Base-by-base conservation (phyloP, 2,329 filamentous ascomycete genomes). In the Didymella pomorum region DNA sequence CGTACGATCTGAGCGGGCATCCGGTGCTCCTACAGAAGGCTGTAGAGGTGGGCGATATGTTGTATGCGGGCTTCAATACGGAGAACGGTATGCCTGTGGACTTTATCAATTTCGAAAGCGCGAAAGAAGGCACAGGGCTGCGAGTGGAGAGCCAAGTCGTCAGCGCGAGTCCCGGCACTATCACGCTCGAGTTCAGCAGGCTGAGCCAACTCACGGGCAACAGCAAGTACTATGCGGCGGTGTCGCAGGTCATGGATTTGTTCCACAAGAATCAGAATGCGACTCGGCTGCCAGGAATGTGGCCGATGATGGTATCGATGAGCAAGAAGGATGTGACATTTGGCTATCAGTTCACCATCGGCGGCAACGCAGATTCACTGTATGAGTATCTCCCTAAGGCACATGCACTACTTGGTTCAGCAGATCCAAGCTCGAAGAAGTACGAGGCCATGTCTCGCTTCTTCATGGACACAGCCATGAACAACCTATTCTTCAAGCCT, bases 121-220 rank as follows among this genome's bases (percentile, higher is more conserved):
- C 77, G 26, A 69, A 75, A 57, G 55, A 57, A 18, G 69, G 68
- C 1, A 48, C 33, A 1, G 69, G 60, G 4, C 62, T 97, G 90
- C 91, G 85, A 86, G 67, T 90, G 89, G 64, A 84, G 70, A 52
- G 63, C 42, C 47, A 56, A 14, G 61, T 68, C 45, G 61, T 67
- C 20, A 66, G 61, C 43, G 71, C 68, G 6, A 65, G 63, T 25
- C 68, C 67, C 9, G 93, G 90, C 2, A 91, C 91, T 11, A 80
- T 97, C 62, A 89, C 89, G 9, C 83, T 97, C 81, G 93, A 97
- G 74, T 97, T 97, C 75, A 97, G 92, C 1, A 86, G 92, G 16
- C 83, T 97, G 43, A 91, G 93, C 9, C 93, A 97, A 76, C 81
- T 97, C 62, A 97, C 93, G 0, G 86, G 87, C 56, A 82, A 94